These are phyloP conservation scores for Lasiodiplodia theobromae DNA, from an alignment of 2,329 filamentous ascomycete species.

Conservation along the genomic window DNA sequence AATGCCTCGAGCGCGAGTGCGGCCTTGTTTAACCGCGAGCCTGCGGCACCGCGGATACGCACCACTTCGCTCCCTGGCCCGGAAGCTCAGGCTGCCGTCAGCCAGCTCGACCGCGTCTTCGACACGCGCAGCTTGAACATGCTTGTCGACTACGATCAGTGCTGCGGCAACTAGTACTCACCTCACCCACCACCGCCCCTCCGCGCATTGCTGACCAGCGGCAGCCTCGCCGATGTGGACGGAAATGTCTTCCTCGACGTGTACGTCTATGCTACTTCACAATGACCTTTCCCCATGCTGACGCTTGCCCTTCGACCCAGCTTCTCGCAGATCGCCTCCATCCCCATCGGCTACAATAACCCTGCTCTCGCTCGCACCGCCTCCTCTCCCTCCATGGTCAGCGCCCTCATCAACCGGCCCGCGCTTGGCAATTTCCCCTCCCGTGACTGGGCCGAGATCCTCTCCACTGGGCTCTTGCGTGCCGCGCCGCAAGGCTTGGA, in stretches of 20 bases:
- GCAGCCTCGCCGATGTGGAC: conserved; percentile 69
- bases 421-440: conserved; percentile 91
- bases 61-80: conserved; percentile 69
- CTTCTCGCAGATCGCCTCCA: conserved; percentile 91
- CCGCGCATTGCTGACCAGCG: no score
- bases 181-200: no score
- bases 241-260: conserved; percentile 76
- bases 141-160: conserved; percentile 48
- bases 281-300: not conserved
- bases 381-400: conserved; percentile 78
- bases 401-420: conserved; percentile 83
- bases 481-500: conserved; percentile 83
- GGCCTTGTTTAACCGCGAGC: no score
- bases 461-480: conserved; percentile 80
- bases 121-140: conserved; percentile 83
- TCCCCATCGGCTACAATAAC: conserved; percentile 93
- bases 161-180: conserved; percentile 71
- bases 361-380: conserved; percentile 74
- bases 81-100: conserved; percentile 71
- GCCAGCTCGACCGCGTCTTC: conserved; percentile 78
- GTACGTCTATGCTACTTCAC: conserved; percentile 50
- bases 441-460: conserved; percentile 79
- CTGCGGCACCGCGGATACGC: no score
- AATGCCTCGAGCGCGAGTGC: no score
- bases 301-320: conserved; percentile 47